Base-by-base conservation (phyloP, 805 yeast genomes). In the Barnettozyma wickerhamii region DNA sequence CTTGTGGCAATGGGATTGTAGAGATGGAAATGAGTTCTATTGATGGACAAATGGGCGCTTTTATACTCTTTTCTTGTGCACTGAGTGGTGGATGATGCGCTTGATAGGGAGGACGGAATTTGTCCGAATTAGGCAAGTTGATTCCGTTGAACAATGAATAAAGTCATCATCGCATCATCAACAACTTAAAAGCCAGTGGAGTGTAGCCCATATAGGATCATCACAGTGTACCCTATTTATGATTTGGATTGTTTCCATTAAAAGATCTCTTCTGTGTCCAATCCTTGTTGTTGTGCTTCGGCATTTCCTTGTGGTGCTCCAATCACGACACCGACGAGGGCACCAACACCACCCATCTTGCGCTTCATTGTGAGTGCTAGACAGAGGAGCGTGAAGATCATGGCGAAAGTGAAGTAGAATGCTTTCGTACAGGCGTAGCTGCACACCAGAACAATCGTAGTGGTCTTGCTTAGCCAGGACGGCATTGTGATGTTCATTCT, bases 301-400 rank as follows among this genome's bases (percentile, higher is more conserved):
- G 12, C 26, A 23, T 23, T 9, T 23, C 12, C 26, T 12, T 23
- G 26, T 10, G 23, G 30, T 27, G 20, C 15, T 4, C 30, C 38
- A 10, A 33, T n/a, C n/a, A 27, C 35, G 10, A 31, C 29, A 7
- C 26, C 10, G 4, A 29, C 18, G 12, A 35, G 14, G 5, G 12
- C 28, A 4, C 24, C 20, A 14, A 35, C 15, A 3, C 38, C 38
- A 12, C 31, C 33, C 3, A 32, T 4, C 15, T 38, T 38, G 6
- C 41, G 18, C n/a, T 21, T 38, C 33, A 38, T 33, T 2, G 41
- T 38, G 13, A 32, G 12, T 1, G 14, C 26, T 3, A 38, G 7
- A 29, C 41, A 38, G 3, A 38, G 17, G 7, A 34, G 4, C 7
- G 33, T 17, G 17, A 39, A 39, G 6, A 23, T n/a, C 42, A 39